Conservation (phyloP, 768 basidiomycete genomes). For the Collybia sordida region DNA sequence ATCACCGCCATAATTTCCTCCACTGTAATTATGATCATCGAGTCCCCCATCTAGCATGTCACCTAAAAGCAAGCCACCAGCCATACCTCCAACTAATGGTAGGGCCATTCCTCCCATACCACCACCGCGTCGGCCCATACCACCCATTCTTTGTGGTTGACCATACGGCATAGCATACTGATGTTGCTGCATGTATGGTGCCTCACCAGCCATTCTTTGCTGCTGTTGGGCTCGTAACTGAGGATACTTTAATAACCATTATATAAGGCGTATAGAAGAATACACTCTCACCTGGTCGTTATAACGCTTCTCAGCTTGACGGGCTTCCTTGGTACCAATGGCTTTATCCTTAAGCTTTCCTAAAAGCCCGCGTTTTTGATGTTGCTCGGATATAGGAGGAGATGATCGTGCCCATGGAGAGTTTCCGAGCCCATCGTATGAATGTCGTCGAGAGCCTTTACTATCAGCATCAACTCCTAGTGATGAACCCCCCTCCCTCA, state of each 20-base stretch:
- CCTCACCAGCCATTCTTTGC: constrained; percentile 18
- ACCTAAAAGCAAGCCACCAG: constrained; percentile 50
- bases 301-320: constrained; percentile 36
- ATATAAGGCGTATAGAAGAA: too few relatives aligned
- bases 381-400: constrained; percentile 6
- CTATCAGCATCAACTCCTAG: constrained; percentile 3
- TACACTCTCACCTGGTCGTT: constrained; percentile 5
- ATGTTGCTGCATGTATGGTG: constrained; percentile 11
- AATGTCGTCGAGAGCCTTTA: constrained; percentile 23
- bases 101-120: constrained; percentile 32
- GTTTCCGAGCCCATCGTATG: constrained; percentile 22
- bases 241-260: not conserved
- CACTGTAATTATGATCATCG: constrained; percentile 20
- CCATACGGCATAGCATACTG: constrained; percentile 23
- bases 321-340: constrained; percentile 63
- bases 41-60: constrained; percentile 41
- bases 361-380: constrained; percentile 52
- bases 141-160: constrained; percentile 10
- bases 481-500: not conserved
- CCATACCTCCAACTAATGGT: constrained; percentile 44
- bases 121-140: constrained; percentile 20
- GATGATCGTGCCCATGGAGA: constrained; percentile 4
- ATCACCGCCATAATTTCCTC: constrained; percentile 23
- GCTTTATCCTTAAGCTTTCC: constrained; percentile 63
- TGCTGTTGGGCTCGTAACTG: constrained; percentile 14